Conservation (phyloP, 2,329 filamentous ascomycete species). For the Trichothecium sympodiale region DNA sequence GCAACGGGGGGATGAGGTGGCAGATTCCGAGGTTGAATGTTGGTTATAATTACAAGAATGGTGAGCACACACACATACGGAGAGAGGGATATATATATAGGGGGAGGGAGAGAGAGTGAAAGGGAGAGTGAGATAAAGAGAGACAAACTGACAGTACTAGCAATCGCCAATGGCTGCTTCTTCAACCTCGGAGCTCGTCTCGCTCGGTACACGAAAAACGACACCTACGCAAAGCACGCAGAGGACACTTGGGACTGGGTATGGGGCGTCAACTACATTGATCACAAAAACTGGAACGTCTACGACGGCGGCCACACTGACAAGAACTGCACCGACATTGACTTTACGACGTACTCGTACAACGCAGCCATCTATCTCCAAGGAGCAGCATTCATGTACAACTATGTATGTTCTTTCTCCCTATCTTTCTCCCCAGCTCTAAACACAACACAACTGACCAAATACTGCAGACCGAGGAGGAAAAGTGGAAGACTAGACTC, state of each 20-base stretch:
- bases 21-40: constrained; percentile 65
- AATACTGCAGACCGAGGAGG: constrained; percentile 37
- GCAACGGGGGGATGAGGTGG: constrained; percentile 59
- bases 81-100: no score
- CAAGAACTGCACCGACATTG: constrained; percentile 48
- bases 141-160: constrained; percentile 17
- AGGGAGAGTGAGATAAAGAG: background rate
- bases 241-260: constrained; percentile 54
- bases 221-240: constrained; percentile 53
- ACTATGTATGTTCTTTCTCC: constrained; percentile 18
- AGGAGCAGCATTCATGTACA: constrained; percentile 53
- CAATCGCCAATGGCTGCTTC: constrained; percentile 51
- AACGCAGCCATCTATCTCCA: constrained; percentile 51
- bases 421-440: background rate
- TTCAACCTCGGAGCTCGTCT: constrained; percentile 59
- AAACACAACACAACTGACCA: no score
- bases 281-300: constrained; percentile 46
- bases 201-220: constrained; percentile 57
- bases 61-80: no score
- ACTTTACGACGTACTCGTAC: constrained; percentile 56
- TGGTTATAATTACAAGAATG: constrained; percentile 68
- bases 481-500: constrained; percentile 44
- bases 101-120: no score
- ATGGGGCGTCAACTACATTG: constrained; percentile 42
- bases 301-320: constrained; percentile 52